Percentiles rank a stretch among this genome's conserved stretches.
These are phyloP conservation scores for Coemansia sp. DNA, from an alignment of 192 early-diverging fungal genomes.

Conservation along the genomic window DNA sequence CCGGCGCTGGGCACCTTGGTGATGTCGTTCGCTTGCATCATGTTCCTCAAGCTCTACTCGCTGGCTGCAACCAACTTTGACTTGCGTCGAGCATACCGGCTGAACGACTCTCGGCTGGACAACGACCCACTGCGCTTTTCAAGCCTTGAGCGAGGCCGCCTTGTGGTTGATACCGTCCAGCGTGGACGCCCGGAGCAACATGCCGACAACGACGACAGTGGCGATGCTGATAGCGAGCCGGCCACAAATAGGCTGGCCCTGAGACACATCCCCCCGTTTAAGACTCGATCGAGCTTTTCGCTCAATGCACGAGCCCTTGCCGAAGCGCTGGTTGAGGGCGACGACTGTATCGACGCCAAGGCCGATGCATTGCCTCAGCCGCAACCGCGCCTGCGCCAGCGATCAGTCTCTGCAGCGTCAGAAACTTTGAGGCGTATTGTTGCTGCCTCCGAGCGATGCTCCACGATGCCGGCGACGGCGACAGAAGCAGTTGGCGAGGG, in stretches of 20 bases:
- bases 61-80: conserved; percentile 79
- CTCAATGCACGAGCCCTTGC: conserved; percentile 40
- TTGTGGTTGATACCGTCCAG: conserved; percentile 7
- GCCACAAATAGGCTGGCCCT: neutral
- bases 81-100: conserved; percentile 64
- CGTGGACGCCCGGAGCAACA: neutral
- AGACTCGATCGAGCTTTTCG: conserved; percentile 42
- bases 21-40: conserved; percentile 64
- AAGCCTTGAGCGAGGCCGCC: conserved; percentile 23
- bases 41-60: conserved; percentile 83
- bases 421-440: conserved; percentile 31
- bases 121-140: conserved; percentile 43
- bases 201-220: neutral
- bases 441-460: conserved; percentile 3
- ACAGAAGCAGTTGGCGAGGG: conserved; percentile 4
- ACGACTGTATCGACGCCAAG: conserved; percentile 52
- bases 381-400: conserved; percentile 25
- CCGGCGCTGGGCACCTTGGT: conserved; percentile 68
- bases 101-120: conserved; percentile 42
- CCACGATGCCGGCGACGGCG: neutral
- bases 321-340: conserved; percentile 29
- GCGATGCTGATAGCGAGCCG: neutral
- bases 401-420: conserved; percentile 25
- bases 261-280: conserved; percentile 7
- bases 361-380: conserved; percentile 45